Conservation (phyloP, 139 green algal genomes). For the Coccomyxa sp. region DNA sequence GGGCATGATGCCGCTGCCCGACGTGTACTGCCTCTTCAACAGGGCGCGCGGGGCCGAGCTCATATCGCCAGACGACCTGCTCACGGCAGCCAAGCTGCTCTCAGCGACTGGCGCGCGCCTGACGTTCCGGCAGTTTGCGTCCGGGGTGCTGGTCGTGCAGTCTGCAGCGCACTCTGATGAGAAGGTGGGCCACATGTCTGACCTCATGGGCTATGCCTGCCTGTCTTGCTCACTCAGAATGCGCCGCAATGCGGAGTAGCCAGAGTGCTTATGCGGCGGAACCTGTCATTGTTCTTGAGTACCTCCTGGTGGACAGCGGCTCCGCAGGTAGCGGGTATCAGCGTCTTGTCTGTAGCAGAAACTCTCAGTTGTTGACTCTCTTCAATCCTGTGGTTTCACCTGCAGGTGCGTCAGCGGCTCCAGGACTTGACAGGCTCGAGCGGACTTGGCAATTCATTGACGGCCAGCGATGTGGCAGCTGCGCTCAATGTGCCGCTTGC, state of each 20-base stretch:
- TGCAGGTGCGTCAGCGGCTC: conserved; percentile 30
- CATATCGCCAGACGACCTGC: conserved; percentile 91
- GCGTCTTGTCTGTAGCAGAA: neutral
- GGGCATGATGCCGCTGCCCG: conserved; percentile 84
- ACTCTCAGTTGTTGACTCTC: neutral
- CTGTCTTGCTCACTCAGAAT: neutral
- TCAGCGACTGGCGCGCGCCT: conserved; percentile 41
- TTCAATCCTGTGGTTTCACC: neutral
- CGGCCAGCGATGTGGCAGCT: conserved; percentile 45
- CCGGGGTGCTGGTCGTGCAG: conserved; percentile 76
- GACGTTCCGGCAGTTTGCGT: conserved; percentile 53
- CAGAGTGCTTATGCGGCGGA: neutral
- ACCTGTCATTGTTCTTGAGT: neutral
- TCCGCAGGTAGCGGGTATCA: neutral
- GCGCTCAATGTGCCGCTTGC: conserved; percentile 48
- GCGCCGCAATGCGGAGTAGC: neutral
- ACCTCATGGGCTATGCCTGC: neutral
- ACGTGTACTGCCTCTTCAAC: conserved; percentile 97
- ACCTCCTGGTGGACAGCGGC: neutral
- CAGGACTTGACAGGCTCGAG: conserved; percentile 1
- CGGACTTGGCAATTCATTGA: conserved; percentile 50
- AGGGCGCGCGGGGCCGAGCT: conserved; percentile 86
- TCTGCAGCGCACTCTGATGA: conserved; percentile 52
- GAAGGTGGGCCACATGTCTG: conserved; percentile 19
- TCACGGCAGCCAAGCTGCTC: conserved; percentile 31